Evolutionary conservation across 768 basidiomycete genomes (phyloP).

Genomic region (Tulasnella calospora): DNA sequence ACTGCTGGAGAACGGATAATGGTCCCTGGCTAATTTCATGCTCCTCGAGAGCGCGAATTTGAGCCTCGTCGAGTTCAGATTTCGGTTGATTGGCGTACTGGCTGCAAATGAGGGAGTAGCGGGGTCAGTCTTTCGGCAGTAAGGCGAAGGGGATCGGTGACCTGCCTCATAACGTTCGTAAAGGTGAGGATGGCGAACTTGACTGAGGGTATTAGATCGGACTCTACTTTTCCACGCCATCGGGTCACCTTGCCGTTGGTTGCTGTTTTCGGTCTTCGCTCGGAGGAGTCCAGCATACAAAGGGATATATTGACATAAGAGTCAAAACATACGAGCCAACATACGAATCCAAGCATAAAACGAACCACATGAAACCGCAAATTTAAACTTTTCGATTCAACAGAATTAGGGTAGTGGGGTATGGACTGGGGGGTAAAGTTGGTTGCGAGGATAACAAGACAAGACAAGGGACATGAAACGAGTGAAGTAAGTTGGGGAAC

Average conservation of each 20-base stretch:
- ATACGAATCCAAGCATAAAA: background rate
- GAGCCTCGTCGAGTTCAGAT: conserved; percentile 95
- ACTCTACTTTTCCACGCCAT: conserved; percentile 14
- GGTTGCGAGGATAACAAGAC: background rate
- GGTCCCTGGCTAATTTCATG: conserved; percentile 99
- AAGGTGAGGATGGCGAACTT: conserved; percentile 7
- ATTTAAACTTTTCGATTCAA: background rate
- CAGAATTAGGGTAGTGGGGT: conserved; percentile 3
- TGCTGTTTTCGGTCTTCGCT: no score
- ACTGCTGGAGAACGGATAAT: conserved; percentile 90
- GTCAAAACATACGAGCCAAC: background rate
- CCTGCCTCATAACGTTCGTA: conserved; percentile 16
- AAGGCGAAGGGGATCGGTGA: background rate
- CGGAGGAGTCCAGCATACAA: background rate
- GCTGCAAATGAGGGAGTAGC: conserved; percentile 41
- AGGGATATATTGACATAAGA: background rate
- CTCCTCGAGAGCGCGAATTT: conserved; percentile 92
- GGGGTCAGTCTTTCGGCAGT: background rate
- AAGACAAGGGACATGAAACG: background rate
- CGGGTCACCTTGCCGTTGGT: no score
- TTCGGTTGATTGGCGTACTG: conserved; percentile 96
- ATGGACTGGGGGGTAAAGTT: background rate
- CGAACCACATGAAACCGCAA: background rate
- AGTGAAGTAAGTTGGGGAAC: conserved; percentile 1
- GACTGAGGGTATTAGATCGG: background rate